These are phyloP conservation scores for Boletus rubropictus DNA, from an alignment of 768 basidiomycete genomes.

Conservation along the genomic window DNA sequence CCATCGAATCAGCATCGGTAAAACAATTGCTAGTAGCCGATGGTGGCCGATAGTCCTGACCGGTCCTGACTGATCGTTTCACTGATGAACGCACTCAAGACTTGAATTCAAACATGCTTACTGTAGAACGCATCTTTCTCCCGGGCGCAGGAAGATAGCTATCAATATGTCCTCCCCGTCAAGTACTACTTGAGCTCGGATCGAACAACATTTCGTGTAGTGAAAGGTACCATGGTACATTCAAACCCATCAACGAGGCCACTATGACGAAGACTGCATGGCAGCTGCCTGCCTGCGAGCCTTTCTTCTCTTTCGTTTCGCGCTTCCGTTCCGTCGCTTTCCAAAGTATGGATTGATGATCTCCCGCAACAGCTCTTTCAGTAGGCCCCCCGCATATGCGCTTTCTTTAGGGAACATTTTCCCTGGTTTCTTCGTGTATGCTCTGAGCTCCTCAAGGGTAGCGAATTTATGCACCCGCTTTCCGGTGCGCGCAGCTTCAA, in stretches of 20 bases:
- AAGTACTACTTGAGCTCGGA: too few species aligned
- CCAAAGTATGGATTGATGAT: constrained; percentile 17
- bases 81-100: too few species aligned
- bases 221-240: not conserved
- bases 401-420: constrained; percentile 28
- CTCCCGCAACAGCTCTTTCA: constrained; percentile 29
- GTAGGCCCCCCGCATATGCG: constrained; percentile 27
- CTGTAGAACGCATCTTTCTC: too few species aligned
- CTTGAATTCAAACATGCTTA: too few species aligned
- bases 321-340: constrained; percentile 16
- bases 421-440: constrained; percentile 17
- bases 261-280: not conserved
- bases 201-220: too few species aligned
- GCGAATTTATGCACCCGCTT: constrained; percentile 20
- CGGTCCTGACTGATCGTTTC: too few species aligned
- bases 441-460: constrained; percentile 20
- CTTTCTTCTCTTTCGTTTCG: constrained; percentile 13
- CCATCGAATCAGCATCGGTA: too few species aligned
- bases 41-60: too few species aligned
- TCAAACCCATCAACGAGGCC: not conserved
- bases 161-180: too few species aligned
- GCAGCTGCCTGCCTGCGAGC: constrained; percentile 8
- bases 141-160: too few species aligned
- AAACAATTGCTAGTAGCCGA: too few species aligned
- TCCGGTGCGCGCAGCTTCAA: constrained; percentile 16